phyloP scores from a whole-genome alignment of 257 asterid genomes.

The Agastache rugosa region DNA sequence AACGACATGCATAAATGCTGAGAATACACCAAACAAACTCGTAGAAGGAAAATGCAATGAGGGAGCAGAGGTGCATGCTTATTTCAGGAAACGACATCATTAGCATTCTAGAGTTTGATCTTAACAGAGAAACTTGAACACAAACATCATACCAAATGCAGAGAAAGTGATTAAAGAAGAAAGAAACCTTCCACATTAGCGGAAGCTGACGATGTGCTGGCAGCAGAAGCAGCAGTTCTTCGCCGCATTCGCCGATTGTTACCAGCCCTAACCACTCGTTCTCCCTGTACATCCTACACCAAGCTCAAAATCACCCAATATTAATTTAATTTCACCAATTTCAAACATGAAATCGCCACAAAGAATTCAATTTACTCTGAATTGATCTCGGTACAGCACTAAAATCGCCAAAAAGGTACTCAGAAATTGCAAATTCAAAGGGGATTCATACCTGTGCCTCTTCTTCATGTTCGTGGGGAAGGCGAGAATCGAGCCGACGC shows the following conservation, averaged over 20 bases:
- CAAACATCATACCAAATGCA: constrained; percentile 1
- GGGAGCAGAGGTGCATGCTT: not conserved
- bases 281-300: constrained; percentile 63
- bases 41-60: constrained; percentile 12
- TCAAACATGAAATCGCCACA: not conserved
- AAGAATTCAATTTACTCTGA: constrained; percentile 8
- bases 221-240: constrained; percentile 73
- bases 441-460: constrained; percentile 66
- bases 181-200: constrained; percentile 67
- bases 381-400: not conserved
- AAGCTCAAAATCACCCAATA: constrained; percentile 13
- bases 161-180: not conserved
- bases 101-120: not conserved
- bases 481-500: constrained; percentile 68
- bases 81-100: not conserved
- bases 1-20: constrained; percentile 4
- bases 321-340: not conserved
- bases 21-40: constrained; percentile 1
- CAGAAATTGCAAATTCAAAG: not conserved
- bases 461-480: constrained; percentile 60
- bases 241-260: constrained; percentile 75
- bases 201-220: constrained; percentile 80
- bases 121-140: constrained; percentile 13
- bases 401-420: constrained; percentile 12
- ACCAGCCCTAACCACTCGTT: constrained; percentile 71